Evolutionary conservation across 2,329 filamentous ascomycete genomes (phyloP), one percentile per base, ranked within the genome.

Genomic region (Beauveria scarabaeidicola): DNA sequence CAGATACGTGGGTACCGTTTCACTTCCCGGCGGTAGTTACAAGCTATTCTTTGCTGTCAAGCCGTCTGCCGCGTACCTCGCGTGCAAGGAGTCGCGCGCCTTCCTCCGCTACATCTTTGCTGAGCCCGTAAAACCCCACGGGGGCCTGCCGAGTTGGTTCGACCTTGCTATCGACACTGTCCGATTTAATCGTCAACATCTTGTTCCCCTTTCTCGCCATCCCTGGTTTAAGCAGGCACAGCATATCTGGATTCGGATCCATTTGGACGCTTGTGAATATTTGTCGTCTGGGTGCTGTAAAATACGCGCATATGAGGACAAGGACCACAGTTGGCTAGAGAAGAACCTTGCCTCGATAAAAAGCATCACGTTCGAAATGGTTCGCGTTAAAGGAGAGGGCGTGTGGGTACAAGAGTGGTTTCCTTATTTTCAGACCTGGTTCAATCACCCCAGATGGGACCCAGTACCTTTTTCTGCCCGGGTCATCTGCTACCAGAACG

Each of bases 31-130:
- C 27, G 41, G 57, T 10, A 47, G 50, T 32, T 59, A 15, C n/a
- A 15, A 32, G 15, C 13, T 59, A 8, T 15, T n/a, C 13, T 59
- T 48, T 29, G 50, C 41, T 21, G 41, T 59, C 32, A 41, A 53
- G 29, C 19, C 57, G 29, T 53, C 48, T 41, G 57, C 57, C 17
- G 57, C 57, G 5, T 59, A 59, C 23, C 40, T 8, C 10, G 57
- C 50, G 17, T 59, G 50, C 50, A 59, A 41, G 48, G 41, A 59
- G 27, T 52, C 57, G 21, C 57, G 50, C 19, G 50, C 19, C 19
- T 59, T 59, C 29, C n/a, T 59, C 3, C 27, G 40, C 17, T 53
- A 29, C 29, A 41, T 59, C 29, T 53, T 59, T 59, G 41, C 57
- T 29, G 50, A 59, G 32, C 41, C 57, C 3, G 40, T 53, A 21